Evolutionary conservation across 371 early-diverging fungal species (phyloP), one percentile per base, ranked within the genome.

Genomic region (Circinella umbellata): DNA sequence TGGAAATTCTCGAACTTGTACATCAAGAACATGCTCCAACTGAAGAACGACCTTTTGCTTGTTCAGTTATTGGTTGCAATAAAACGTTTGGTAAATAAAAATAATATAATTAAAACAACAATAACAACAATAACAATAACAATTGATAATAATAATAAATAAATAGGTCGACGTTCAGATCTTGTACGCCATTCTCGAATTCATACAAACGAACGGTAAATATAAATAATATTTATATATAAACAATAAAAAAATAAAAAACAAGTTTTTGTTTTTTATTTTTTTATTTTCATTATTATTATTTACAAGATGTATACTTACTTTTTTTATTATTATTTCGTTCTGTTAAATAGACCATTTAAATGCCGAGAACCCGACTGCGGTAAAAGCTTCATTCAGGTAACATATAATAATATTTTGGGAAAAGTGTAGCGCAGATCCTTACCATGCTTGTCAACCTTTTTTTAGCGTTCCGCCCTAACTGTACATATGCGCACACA

Each of bases 401-500:
- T 69, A 59, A 63, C 42, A 67, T 63, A 27, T 57, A 42, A 42
- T 6, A 51, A 61, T 57, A 65, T 61, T n/a, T 57, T 48, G 53
- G 55, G 61, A 67, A 72, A 67, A 27, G 49, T 35, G 49, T 54
- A 18, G 42, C 60, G 57, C 53, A 71, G 71, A 63, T 73, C 67
- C 66, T 61, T 66, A 66, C 61, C 61, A 63, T 62, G 57, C 60
- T 59, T 48, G 47, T 61, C 36, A 69, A 42, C 67, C 42, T 55
- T 46, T 55, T 67, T 71, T 67, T 72, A 81, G 86, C 88, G 91
- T 46, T 93, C 93, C 17, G 93, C 93, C 42, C 81, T 93, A 69
- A 91, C 89, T 2, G 92, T 93, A 42, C 94, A 92, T 73, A 74
- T 82, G 62, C 86, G 93, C 65, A 93, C 93, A 1, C 93, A 93